Percentiles rank a stretch among this genome's conserved stretches.
Conservation (phyloP, 495 filamentous ascomycete genomes). For the Podospora fimiseda region DNA sequence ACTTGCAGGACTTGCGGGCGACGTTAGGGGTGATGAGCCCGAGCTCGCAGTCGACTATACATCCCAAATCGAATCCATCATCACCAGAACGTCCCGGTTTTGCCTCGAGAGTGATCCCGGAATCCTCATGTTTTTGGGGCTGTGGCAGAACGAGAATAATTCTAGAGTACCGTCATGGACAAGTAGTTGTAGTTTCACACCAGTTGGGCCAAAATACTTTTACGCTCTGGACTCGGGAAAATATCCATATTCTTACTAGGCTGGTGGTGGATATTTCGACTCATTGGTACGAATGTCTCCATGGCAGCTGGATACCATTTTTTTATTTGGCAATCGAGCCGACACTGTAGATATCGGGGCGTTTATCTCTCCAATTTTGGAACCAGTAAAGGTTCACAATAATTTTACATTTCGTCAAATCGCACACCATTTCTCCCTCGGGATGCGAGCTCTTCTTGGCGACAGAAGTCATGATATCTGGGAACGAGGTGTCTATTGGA, state of each 20-base stretch:
- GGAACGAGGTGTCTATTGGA: not conserved
- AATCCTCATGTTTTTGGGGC: not conserved
- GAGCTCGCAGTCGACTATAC: slow-evolving; percentile 2
- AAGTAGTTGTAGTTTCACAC: too few species aligned
- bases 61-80: not conserved
- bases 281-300: not conserved
- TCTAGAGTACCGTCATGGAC: too few species aligned
- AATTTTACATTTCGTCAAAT: not conserved
- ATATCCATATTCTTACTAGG: not conserved
- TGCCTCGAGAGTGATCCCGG: not conserved
- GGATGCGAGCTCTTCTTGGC: not conserved
- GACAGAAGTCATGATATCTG: too few species aligned
- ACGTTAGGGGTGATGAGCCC: not conserved
- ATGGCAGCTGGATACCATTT: not conserved
- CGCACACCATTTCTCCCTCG: not conserved
- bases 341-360: not conserved
- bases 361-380: not conserved
- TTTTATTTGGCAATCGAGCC: not conserved
- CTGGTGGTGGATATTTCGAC: not conserved
- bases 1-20: not conserved
- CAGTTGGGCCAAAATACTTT: too few species aligned
- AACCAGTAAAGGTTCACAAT: not conserved
- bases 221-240: not conserved
- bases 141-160: not conserved
- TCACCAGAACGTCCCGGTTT: not conserved